A percentile compares a stretch with the other conserved stretches of the same genome.
These are phyloP conservation scores for Pyrenula massariospora DNA, from an alignment of 495 filamentous ascomycete genomes.

Conservation along the genomic window DNA sequence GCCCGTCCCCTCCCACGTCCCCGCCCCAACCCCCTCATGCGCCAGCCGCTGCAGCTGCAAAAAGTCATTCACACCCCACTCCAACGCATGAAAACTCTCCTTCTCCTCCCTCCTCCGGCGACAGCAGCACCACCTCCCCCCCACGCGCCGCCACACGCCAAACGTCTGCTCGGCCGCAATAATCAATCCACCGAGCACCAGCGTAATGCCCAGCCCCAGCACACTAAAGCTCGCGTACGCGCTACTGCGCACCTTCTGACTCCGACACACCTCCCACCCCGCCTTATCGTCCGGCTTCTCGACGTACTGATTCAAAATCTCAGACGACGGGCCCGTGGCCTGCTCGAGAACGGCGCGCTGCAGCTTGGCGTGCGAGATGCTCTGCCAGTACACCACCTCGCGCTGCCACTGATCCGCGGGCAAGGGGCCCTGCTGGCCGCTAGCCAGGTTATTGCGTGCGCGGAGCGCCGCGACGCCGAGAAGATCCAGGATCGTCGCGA, in stretches of 20 bases:
- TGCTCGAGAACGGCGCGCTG: not conserved
- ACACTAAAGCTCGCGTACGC: constrained; percentile 8
- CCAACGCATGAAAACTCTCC: constrained; percentile 8
- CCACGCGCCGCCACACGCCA: not conserved
- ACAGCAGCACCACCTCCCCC: too few relatives aligned
- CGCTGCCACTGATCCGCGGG: not conserved
- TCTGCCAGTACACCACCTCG: not conserved
- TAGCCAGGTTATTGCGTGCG: not conserved
- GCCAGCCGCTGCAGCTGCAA: constrained; percentile 15
- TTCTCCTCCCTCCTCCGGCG: constrained; percentile 2
- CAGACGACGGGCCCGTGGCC: not conserved
- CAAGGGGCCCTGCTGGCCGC: not conserved
- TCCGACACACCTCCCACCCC: not conserved
- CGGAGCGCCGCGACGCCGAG: not conserved
- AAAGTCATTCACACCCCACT: constrained; percentile 11
- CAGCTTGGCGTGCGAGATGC: not conserved
- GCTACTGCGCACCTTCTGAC: not conserved
- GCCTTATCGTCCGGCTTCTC: not conserved
- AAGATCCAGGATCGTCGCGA: not conserved
- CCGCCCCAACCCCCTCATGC: constrained; percentile 14
- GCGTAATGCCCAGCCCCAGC: constrained; percentile 11
- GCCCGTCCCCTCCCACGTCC: constrained; percentile 2
- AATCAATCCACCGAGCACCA: constrained; percentile 10
- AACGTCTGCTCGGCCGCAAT: constrained; percentile 9
- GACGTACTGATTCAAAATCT: not conserved